phyloP scores from a whole-genome alignment of 1,284 basidiomycete species.

The Malassezia restricta region DNA sequence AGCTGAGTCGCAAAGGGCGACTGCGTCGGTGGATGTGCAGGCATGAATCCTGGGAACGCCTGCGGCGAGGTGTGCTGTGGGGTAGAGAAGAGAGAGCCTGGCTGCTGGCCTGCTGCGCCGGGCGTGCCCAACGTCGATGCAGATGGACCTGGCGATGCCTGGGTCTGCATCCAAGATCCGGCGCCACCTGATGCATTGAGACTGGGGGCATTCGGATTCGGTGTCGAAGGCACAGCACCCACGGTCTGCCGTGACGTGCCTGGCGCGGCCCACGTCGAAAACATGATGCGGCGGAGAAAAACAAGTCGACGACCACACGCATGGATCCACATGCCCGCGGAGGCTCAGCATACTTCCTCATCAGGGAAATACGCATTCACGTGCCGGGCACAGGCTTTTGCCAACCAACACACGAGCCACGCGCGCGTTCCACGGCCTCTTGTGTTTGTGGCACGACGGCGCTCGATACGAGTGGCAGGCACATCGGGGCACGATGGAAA shows the following conservation, averaged over 20 bases:
- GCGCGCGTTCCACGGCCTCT: background rate
- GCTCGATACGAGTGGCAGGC: background rate
- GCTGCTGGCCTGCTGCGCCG: background rate
- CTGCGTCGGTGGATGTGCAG: background rate
- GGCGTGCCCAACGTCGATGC: conserved; percentile 1
- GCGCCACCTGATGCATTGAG: background rate
- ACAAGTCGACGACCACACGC: background rate
- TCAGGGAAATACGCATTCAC: background rate
- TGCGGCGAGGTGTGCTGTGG: background rate
- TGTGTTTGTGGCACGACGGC: background rate
- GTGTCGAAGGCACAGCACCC: background rate
- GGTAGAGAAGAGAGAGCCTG: background rate
- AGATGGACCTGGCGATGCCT: background rate
- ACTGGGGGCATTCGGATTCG: background rate
- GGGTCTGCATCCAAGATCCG: conserved; percentile 3
- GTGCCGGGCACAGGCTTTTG: background rate
- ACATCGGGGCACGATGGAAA: conserved; percentile 43
- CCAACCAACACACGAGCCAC: background rate
- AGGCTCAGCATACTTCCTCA: background rate
- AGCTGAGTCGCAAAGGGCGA: background rate
- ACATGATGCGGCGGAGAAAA: background rate
- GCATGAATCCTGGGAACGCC: background rate
- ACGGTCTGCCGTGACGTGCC: background rate
- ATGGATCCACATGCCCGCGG: background rate
- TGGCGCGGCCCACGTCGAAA: background rate